Evolutionary conservation across 192 early-diverging fungal genomes (phyloP), one percentile per base, ranked within the genome.

Genomic region (Coemansia sp.): DNA sequence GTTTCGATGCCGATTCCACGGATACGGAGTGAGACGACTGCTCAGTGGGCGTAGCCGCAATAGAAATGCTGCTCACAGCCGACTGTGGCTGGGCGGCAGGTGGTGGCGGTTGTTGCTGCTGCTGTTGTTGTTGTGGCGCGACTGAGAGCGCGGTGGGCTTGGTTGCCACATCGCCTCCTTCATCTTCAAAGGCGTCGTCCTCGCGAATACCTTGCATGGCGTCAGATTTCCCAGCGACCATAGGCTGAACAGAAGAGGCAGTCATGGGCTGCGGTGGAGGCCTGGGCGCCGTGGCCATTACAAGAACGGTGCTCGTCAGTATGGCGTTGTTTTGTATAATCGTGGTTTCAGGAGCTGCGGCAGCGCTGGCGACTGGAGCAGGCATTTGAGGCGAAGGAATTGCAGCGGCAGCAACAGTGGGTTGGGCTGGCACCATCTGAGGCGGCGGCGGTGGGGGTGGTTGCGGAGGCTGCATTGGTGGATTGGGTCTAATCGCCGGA

Each of bases 111-210:
- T 0, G 24, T 24, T 24, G 24, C 24, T 24, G 24, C 24, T 24
- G 24, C 24, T 50, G 49, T 20, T 50, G 49, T 10, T 50, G 49
- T 50, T 50, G 49, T 10, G 49, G 49, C 2, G 49, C 5, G 49
- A 18, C 24, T 2, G 49, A 22, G 20, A 50, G n/a, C 7, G 20
- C n/a, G 6, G 49, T 22, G 49, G 49, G 49, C 8, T 22, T 50
- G 12, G 3, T 27, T 27, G 24, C 38, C 39, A 43, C 63, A 49
- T 55, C 57, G 18, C 39, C 44, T 1, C 11, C 36, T 20, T 67
- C 73, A 13, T 78, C 67, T 6, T 68, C 65, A 36, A 70, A 27
- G 22, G 73, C 73, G 20, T 81, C 79, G 3, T 76, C 79, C 57
- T 76, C 74, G 61, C 69, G 22, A 12, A 34, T 41, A 29, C 22